Base-by-base conservation (phyloP, 192 early-diverging fungal species). In the Coemansia sp. region DNA sequence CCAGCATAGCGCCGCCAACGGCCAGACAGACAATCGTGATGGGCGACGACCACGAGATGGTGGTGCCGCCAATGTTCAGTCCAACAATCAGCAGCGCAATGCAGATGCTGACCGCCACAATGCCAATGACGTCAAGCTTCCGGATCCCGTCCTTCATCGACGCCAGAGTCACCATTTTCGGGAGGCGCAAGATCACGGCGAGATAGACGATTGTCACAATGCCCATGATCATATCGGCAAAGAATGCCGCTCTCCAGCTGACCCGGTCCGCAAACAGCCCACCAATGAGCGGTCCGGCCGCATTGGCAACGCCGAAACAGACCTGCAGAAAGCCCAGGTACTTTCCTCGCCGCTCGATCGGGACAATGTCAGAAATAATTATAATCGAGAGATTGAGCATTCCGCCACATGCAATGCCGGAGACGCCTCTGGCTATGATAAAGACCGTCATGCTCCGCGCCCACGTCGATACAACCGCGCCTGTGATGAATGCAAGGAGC, bases 221-320 rank as follows among this genome's bases (percentile, higher is more conserved):
- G 20, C 93, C 91, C 73, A 96, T 69, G 25, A 88, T 88, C 42
- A 94, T 79, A 76, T 94, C 93, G 61, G 93, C 88, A 73, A 85
- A 94, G 68, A 94, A 94, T 44, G 87, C 90, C 72, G 90, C 92
- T 19, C 79, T 64, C 85, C 85, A 86, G 50, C 59, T 71, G 42
- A 86, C 41, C 38, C 56, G 61, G 59, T 88, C 86, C 1, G 88
- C 77, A 62, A 89, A 86, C 38, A 84, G 65, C 2, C 88, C 88
- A 20, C 88, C 88, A 17, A 88, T 25, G 5, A 88, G 71, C 7
- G 88, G 88, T 5, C 88, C 88, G 22, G 73, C 76, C 5, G 81
- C 81, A 10, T 85, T 87, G 3, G 92, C 85, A 12, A 89, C 65
- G 44, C 76, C 75, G 72, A 83, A 83, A 59, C 81, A 83, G 40